phyloP scores from a whole-genome alignment of 352 stramenopile species.

The Phytophthora citricola region DNA sequence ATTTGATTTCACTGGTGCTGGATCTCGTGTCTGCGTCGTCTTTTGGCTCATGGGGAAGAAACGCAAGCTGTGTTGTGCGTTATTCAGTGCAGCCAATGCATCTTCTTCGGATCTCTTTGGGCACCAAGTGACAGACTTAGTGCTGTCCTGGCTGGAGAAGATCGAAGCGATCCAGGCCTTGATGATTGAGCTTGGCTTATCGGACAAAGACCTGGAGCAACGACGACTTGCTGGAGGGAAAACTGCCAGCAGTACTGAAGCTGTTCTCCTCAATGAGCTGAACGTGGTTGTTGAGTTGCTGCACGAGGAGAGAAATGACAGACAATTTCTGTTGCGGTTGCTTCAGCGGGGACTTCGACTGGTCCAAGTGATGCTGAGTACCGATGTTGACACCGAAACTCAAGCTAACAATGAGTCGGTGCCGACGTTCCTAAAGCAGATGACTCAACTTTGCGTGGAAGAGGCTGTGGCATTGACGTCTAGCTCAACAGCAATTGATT shows the following conservation, averaged over 20 bases:
- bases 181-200: conserved; percentile 66
- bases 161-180: conserved; percentile 65
- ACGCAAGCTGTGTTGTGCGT: conserved; percentile 40
- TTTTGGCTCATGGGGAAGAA: conserved; percentile 75
- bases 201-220: conserved; percentile 63
- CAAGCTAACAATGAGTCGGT: conserved; percentile 12
- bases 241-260: conserved; percentile 37
- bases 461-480: conserved; percentile 26
- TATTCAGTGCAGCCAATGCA: conserved; percentile 41
- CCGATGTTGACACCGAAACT: conserved; percentile 1
- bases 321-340: conserved; percentile 57
- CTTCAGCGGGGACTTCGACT: conserved; percentile 71
- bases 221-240: conserved; percentile 46
- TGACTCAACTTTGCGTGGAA: conserved; percentile 46
- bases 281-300: conserved; percentile 76
- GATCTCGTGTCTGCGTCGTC: conserved; percentile 70
- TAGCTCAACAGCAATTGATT: neutral
- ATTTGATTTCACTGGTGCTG: conserved; percentile 68
- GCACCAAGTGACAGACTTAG: conserved; percentile 56
- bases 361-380: conserved; percentile 33
- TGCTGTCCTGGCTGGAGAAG: conserved; percentile 55
- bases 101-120: conserved; percentile 47
- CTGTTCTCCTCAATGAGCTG: conserved; percentile 63
- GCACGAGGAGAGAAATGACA: conserved; percentile 61
- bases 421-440: conserved; percentile 40